These are phyloP conservation scores for Xerophyta viscosa DNA, from an alignment of 106 monocot genomes.

Conservation along the genomic window DNA sequence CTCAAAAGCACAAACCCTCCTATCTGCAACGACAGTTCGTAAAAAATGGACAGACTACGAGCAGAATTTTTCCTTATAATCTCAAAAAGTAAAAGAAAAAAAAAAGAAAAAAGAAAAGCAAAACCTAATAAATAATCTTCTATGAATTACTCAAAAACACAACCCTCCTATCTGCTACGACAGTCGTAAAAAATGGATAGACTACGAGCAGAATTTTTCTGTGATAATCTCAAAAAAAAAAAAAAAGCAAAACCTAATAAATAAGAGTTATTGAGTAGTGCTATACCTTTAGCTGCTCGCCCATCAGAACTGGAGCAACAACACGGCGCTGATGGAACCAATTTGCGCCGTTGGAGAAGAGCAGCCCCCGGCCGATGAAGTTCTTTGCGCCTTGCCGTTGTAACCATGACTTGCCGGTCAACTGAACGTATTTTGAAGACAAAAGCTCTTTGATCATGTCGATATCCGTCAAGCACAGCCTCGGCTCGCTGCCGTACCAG, in stretches of 20 bases:
- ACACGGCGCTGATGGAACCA: slow-evolving; percentile 86
- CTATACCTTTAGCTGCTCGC: slow-evolving; percentile 78
- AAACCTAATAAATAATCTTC: background rate
- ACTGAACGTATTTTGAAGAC: slow-evolving; percentile 50
- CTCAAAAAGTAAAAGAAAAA: background rate
- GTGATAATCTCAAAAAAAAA: background rate
- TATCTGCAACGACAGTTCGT: no score
- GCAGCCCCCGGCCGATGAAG: slow-evolving; percentile 79
- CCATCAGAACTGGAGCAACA: slow-evolving; percentile 86
- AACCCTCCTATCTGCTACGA: no score
- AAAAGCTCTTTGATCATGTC: slow-evolving; percentile 86
- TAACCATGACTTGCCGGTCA: slow-evolving; percentile 78
- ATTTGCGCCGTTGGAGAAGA: slow-evolving; percentile 84
- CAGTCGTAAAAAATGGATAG: no score
- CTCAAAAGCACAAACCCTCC: no score
- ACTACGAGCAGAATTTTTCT: no score
- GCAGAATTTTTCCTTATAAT: no score
- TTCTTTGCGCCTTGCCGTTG: slow-evolving; percentile 74
- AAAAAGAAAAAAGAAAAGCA: background rate
- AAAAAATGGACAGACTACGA: no score
- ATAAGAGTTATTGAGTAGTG: no score
- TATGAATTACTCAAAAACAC: no score
- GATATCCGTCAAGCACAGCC: slow-evolving; percentile 79
- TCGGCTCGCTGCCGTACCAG: slow-evolving; percentile 89
- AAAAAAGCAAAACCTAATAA: background rate